These are phyloP conservation scores for Aspergillus wentii DNA, from an alignment of 495 filamentous ascomycete genomes.

Conservation along the genomic window DNA sequence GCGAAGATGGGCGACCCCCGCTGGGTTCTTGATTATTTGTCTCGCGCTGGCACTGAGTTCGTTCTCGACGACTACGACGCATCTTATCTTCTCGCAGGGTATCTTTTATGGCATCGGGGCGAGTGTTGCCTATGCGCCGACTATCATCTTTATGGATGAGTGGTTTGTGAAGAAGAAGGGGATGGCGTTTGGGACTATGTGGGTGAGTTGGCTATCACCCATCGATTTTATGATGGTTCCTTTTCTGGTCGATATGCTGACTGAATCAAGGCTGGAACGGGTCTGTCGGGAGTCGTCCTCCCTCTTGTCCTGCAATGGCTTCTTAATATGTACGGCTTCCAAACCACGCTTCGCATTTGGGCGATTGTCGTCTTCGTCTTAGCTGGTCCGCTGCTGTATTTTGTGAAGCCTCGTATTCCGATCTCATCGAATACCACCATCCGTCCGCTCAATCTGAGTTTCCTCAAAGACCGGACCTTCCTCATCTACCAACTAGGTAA, in stretches of 20 bases:
- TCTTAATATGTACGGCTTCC: constrained; percentile 46
- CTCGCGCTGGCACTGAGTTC: constrained; percentile 36
- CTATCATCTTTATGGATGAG: constrained; percentile 46
- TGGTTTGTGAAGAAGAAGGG: constrained; percentile 50
- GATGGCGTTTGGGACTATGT: constrained; percentile 47
- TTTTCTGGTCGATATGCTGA: too few species aligned
- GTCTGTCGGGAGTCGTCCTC: constrained; percentile 33
- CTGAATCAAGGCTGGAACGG: constrained; percentile 38
- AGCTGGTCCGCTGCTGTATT: constrained; percentile 46
- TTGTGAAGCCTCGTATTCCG: constrained; percentile 51
- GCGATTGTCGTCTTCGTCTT: constrained; percentile 38
- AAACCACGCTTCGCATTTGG: constrained; percentile 44
- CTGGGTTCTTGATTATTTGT: constrained; percentile 39
- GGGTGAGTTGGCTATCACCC: too few species aligned
- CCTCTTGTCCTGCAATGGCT: constrained; percentile 44
- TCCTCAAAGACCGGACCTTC: constrained; percentile 42
- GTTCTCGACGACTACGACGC: constrained; percentile 35
- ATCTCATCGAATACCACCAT: constrained; percentile 17
- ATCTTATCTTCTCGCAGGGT: constrained; percentile 48
- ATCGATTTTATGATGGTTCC: too few species aligned
- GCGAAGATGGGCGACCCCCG: constrained; percentile 27
- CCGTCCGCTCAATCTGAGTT: constrained; percentile 31
- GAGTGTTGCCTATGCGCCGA: constrained; percentile 39
- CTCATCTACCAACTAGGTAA: constrained; percentile 48
- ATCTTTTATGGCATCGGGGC: constrained; percentile 44